Evolutionary conservation across 73 alveolate species (phyloP), one percentile per base, ranked within the genome.

Genomic region (Urostyla sp.): DNA sequence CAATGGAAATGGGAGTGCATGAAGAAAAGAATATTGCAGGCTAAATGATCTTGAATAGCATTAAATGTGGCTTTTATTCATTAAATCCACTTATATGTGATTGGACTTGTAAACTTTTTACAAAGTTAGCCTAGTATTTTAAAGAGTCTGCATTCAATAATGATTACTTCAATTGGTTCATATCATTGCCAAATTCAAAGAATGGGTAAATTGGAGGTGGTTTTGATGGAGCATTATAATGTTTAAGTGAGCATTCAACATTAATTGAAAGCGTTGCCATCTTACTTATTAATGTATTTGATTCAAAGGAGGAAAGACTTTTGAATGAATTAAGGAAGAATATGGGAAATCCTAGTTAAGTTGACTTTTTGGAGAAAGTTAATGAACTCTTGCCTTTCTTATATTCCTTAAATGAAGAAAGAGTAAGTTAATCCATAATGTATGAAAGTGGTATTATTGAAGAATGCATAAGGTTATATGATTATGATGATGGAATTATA

Each of bases 181-280:
- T 75, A 6, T 30, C 32, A 38, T 28, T 35, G 11, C 78, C 78
- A 13, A 37, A 50, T 28, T 38, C 40, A 46, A 49, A 69, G 69
- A 75, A 57, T 38, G 87, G 74, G 67, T 23, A 57, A 40, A 51
- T 75, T 24, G 75, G 75, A 18, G 87, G 92, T 7, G 92, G 92
- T 10, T 51, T 84, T 0, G 69, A 60, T 26, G 87, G 85, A 15
- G 28, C 67, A 18, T 31, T 84, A 27, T 84, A 84, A 31, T 69
- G 85, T 2, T 21, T 84, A 18, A 84, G 52, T 34, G 59, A 51
- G 43, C 92, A 84, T 28, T 15, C 67, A 5, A 60, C 73, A 28
- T 59, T 75, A 20, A 54, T 69, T 13, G 83, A 69, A 1, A 30
- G 53, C 20, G 11, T 69, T n/a, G n/a, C 72, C 27, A 30, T 69